Evolutionary conservation across 495 filamentous ascomycete species (phyloP).

Genomic region (Trypethelium eluteriae): DNA sequence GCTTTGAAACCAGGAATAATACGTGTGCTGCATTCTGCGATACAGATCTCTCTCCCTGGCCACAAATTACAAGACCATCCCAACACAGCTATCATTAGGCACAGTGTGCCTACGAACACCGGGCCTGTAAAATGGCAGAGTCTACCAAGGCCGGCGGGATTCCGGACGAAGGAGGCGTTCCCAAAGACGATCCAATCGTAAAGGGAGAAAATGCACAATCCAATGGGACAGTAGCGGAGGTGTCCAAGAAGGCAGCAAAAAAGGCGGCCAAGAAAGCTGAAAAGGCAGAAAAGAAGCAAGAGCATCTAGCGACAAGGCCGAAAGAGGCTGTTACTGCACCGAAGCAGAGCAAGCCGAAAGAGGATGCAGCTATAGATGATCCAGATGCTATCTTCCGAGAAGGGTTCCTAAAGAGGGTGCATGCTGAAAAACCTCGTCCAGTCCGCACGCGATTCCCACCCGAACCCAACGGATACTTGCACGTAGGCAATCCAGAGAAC

Average conservation of each 20-base stretch:
- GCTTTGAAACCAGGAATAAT: too few relatives aligned
- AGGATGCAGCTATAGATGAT: conserved; percentile 43
- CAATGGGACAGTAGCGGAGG: conserved; percentile 29
- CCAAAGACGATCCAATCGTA: neutral
- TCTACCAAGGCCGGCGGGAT: neutral
- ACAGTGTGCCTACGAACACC: neutral
- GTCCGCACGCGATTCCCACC: conserved; percentile 83
- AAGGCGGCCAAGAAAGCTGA: conserved; percentile 28
- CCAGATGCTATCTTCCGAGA: conserved; percentile 73
- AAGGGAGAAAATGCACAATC: conserved; percentile 15
- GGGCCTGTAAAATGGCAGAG: neutral
- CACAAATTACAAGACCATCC: neutral
- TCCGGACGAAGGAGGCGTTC: neutral
- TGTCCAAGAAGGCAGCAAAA: conserved; percentile 23
- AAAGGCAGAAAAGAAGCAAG: conserved; percentile 31
- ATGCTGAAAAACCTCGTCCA: conserved; percentile 62
- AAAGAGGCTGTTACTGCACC: conserved; percentile 5
- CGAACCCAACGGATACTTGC: conserved; percentile 76
- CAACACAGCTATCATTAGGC: neutral
- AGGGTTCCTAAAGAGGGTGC: conserved; percentile 75
- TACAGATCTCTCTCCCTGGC: too few relatives aligned
- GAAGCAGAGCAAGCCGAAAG: conserved; percentile 28
- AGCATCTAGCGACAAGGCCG: conserved; percentile 16
- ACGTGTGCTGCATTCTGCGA: too few relatives aligned
- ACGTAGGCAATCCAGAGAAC: conserved; percentile 51